Evolutionary conservation across 352 stramenopile species (phyloP), one percentile per base, ranked within the genome.

Genomic region (Phytophthora parvispora): DNA sequence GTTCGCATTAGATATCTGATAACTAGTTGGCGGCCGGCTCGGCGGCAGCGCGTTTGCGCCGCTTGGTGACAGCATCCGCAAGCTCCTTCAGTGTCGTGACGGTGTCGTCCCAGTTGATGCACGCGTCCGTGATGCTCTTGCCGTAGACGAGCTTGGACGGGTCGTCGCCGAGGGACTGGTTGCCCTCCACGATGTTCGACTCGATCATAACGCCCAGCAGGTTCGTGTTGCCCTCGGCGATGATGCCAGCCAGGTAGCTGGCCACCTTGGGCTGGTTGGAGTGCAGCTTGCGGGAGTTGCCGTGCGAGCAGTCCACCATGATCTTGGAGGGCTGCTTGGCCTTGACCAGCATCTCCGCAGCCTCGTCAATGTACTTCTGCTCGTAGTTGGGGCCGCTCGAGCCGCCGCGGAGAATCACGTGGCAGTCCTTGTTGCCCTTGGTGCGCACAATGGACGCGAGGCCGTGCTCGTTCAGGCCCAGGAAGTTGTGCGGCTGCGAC

Each of bases 281-380:
- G 75, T 95, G 89, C 49, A 89, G 60, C 74, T 96, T 96, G 66
- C 86, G 80, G 47, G 86, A 94, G 81, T 97, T 97, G 62, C 90
- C 90, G 74, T 97, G 90, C 50, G 86, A 95, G 80, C 90, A 96
- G 76, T 97, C 90, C 48, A 97, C 75, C 90, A 97, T 95, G 78
- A 97, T 80, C 68, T 93, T 93, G 34, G 71, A 75, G 10, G 80
- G 72, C 55, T 93, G 85, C 57, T 89, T 80, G 48, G 84, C 81
- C 72, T 92, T 93, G 22, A 77, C 47, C 22, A 97, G 75, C 76
- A 87, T 77, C 13, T 63, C 67, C 7, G 85, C 84, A 27, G 82
- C 82, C 57, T 86, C 78, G 42, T 87, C 78, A 63, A 97, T 90
- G 65, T 83, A 74, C 59, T 91, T 74, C 40, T 93, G 77, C 52